Base-by-base conservation (phyloP, 2,329 filamentous ascomycete species). In the Proliferodiscus dingleyae region DNA sequence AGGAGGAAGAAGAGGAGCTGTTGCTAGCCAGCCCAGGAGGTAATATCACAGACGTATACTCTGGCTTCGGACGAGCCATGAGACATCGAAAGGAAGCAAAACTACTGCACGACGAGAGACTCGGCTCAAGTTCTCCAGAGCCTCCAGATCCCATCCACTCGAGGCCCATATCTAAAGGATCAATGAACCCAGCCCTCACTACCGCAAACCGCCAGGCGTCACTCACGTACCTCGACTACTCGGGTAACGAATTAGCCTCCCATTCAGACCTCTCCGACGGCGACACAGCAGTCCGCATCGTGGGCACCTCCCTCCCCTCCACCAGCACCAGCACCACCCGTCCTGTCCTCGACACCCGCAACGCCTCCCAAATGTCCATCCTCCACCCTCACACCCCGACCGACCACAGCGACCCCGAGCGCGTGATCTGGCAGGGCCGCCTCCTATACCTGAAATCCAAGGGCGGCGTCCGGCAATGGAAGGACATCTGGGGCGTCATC, bases 361-460 rank as follows among this genome's bases (percentile, higher is more conserved):
- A 83, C 43, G 62, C 71, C 7, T 85, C 80, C 63, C 83, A 87
- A 59, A 66, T 76, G 41, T 85, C 82, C 57, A 79, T 73, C 42
- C 65, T 71, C 54, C 69, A 70, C 48, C 30, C 45, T n/a, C n/a
- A n/a, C n/a, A n/a, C n/a, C n/a, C n/a, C n/a, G n/a, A n/a, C n/a
- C n/a, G n/a, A n/a, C 8, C 75, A 84, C 44, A 71, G 75, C 45
- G 88, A 93, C 52, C 82, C 85, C 1, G 90, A 95, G 64, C 84
- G 90, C 21, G 85, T 97, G n/a, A 78, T 97, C 36, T 95, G 87
- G 77, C 89, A 97, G 63, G 90, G 91, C 41, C 90, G 89, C 75
- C 78, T 97, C 24, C 86, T 87, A 65, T 81, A 89, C 51, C 77
- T 96, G 46, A 89, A 87, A 58, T 87, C 83, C 51, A 90, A 89